Evolutionary conservation across 2,329 filamentous ascomycete species (phyloP), one percentile per base, ranked within the genome.

Genomic region (Aspergillus glaucus): DNA sequence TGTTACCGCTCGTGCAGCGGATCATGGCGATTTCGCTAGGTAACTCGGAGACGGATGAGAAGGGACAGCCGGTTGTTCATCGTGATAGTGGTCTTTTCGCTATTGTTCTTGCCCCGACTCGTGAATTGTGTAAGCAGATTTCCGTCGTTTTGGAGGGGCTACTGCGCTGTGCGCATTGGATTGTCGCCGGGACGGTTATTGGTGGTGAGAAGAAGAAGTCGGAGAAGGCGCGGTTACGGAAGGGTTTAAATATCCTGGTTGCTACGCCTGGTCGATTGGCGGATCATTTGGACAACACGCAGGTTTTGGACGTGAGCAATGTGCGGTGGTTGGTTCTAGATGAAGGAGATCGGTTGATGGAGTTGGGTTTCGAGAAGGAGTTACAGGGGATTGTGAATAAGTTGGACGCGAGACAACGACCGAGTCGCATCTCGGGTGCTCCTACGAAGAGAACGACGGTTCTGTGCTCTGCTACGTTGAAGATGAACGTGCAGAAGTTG

Each of bases 291-390:
- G 86, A 94, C 58, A 89, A 96, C 63, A 98, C 93, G 0, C 84
- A 95, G 67, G 89, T 85, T 0, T 75, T 98, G 46, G 88, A 93
- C 55, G 83, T 97, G 37, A 87, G 87, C 60, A 91, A 86, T 19
- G 92, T 96, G 4, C 79, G 92, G 51, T 98, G 93, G 93, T 74
- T 98, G 21, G 85, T 98, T 2, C 78, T 98, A 5, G 93, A 98
- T 61, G 93, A 98, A 70, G 93, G 93, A 26, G 93, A 98, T 76
- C 81, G 93, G n/a, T 75, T 98, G 65, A 96, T 98, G 92, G 93
- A 98, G 64, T 79, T 97, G 62, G 93, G 93, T 0, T 98, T 98
- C 58, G 93, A 97, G 69, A 85, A 96, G 47, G 92, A 97, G 62
- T 81, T 98, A 51, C 87, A 88, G 63, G 87, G 85, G 52, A 92